Base-by-base conservation (phyloP, 2,329 filamentous ascomycete genomes). In the Sclerotiophoma versabilis region DNA sequence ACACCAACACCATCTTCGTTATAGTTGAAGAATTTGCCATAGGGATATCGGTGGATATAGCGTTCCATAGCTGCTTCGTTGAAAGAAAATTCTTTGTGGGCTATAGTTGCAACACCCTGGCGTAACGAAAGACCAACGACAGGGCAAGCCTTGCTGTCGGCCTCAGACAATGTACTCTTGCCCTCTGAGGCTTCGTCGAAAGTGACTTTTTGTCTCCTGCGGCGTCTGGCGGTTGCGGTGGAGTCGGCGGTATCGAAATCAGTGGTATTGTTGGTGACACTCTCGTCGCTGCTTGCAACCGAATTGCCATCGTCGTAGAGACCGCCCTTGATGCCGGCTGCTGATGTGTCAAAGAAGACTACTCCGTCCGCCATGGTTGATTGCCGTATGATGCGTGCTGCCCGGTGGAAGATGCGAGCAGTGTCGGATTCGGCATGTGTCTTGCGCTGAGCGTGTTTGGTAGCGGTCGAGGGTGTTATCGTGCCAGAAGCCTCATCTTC, bases 21-120 rank as follows among this genome's bases (percentile, higher is more conserved):
- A 43, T 71, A 72, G 39, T 68, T 72, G 62, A 73, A 73, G 50
- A 71, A 73, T 44, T 73, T 73, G 11, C 70, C 70, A 32, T 66
- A 62, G 1, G 71, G 71, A 54, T 70, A 74, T 2, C 64, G 60
- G 19, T 63, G 63, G 25, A 74, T 71, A 47, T 73, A 72, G 25
- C 70, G 65, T 43, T 71, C 68, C 70, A 74, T 70, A 22, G 61
- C 65, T 22, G 67, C 56, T 51, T 73, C 71, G 5, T 62, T 68
- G 33, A 73, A 72, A 14, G 52, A 54, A 34, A 72, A 69, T n/a
- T 68, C 66, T n/a, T 65, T 63, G 32, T 68, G 60, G 3, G 63
- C 60, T 6, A 69, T 38, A 2, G 53, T 32, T 4, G 38, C 14
- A 23, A 14, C 54, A 17, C 60, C 55, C 17, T 58, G 58, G 14